Evolutionary conservation across 2,329 filamentous ascomycete species (phyloP), one percentile per base, ranked within the genome.

Genomic region (Colletotrichum lini): DNA sequence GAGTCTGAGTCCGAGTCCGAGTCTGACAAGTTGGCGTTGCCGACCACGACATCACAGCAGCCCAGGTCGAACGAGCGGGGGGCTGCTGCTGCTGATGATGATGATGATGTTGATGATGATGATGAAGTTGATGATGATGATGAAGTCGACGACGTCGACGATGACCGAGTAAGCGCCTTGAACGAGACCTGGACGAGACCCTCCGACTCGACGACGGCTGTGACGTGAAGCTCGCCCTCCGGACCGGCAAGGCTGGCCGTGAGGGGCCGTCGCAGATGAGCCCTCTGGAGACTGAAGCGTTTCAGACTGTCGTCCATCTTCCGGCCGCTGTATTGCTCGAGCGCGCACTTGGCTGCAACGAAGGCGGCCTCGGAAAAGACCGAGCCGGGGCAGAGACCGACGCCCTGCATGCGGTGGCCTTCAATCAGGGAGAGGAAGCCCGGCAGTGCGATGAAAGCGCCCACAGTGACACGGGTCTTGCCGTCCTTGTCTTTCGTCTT

Each of bases 181-280:
- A 57, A 57, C 30, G 54, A 40, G 54, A 57, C n/a, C 0, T 57
- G 30, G 9, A 57, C n/a, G 38, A 57, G 16, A 12, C 54, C 18
- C 16, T 57, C 30, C 38, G 54, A 42, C 54, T 57, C 54, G 30
- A 57, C 54, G 30, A 57, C 30, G 54, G 54, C 54, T 6, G 30
- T 40, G 54, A 30, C 30, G 16, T 57, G 54, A 23, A 57, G 38
- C 54, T 57, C 54, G 54, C 54, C 54, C 6, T 57, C 54, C 30
- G 54, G 54, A 42, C 61, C 61, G 23, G 21, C 50, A 21, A 64
- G 50, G 38, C 12, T 45, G 10, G 35, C 50, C 40, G 61, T 64
- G 35, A 64, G 50, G 10, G 61, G 61, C 38, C 61, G 61, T n/a
- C 54, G 54, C 35, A 57, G 35, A 12, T 57, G 54, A n/a, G 54